phyloP scores from a whole-genome alignment of 2,329 filamentous ascomycete species.

The Alternaria angustiovoidea region DNA sequence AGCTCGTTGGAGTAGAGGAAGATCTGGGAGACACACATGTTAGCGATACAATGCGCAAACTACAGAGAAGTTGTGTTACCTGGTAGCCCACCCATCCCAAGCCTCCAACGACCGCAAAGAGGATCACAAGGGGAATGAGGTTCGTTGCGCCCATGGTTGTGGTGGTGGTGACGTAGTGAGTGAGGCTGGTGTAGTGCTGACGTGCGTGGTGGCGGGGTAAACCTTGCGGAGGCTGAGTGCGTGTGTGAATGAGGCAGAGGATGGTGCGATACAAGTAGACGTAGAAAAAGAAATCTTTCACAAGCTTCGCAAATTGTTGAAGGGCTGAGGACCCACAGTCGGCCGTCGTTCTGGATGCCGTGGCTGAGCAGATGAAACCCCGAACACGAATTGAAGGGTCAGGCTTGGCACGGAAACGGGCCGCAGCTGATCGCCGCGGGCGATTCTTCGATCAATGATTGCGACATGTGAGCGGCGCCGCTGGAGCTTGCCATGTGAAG shows the following conservation, averaged over 20 bases:
- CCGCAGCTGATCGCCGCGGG: slow-evolving; percentile 9
- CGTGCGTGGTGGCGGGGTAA: slow-evolving; percentile 7
- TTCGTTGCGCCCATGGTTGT: slow-evolving; percentile 54
- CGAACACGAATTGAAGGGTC: slow-evolving; percentile 9
- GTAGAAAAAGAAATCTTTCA: background rate
- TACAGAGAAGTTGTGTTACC: slow-evolving; percentile 29
- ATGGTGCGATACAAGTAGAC: background rate
- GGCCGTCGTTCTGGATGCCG: slow-evolving; percentile 9
- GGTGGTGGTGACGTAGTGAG: slow-evolving; percentile 17
- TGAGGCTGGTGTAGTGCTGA: slow-evolving; percentile 6
- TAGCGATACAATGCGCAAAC: slow-evolving; percentile 6
- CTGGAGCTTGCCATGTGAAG: background rate
- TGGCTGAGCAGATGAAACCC: slow-evolving; percentile 27
- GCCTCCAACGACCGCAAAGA: slow-evolving; percentile 65
- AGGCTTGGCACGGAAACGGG: slow-evolving; percentile 19
- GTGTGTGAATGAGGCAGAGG: background rate
- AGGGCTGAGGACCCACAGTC: slow-evolving; percentile 9
- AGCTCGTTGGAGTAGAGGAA: slow-evolving; percentile 74
- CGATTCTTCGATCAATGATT: background rate
- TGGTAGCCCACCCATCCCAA: slow-evolving; percentile 74
- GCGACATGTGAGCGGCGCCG: background rate
- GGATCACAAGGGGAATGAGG: slow-evolving; percentile 71
- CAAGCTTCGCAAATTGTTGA: slow-evolving; percentile 6
- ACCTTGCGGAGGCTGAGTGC: background rate
- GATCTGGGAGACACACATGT: slow-evolving; percentile 52